Evolutionary conservation across 202 grass and related monocot genomes (phyloP).

Genomic region (Eragrostis tef): DNA sequence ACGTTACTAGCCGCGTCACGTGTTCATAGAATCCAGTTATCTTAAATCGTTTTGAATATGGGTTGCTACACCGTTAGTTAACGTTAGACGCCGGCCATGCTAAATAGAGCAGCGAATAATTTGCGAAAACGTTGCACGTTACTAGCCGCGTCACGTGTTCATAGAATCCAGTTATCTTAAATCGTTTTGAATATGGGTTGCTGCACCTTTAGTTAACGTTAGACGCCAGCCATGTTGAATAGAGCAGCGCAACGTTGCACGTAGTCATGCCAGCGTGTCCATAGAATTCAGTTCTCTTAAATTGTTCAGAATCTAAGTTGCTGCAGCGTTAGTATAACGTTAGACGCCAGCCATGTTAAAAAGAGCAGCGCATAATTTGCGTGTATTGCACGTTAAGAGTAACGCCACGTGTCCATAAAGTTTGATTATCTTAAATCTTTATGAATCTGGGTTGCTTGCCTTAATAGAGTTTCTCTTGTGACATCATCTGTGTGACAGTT

Average conservation of each 20-base stretch:
- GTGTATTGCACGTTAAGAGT: not conserved
- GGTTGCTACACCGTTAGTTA: no score
- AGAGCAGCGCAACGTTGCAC: not conserved
- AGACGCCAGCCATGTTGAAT: not conserved
- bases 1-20: no score
- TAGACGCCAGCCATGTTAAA: no score
- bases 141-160: no score
- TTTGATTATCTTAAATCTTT: constrained; percentile 22
- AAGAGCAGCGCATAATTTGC: not conserved
- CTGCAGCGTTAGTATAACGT: not conserved
- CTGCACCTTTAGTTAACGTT: not conserved
- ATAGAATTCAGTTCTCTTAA: constrained; percentile 20
- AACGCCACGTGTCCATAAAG: not conserved
- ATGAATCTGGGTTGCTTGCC: constrained; percentile 6
- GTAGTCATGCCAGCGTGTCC: not conserved
- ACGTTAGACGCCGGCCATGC: no score
- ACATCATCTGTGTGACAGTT: constrained; percentile 58
- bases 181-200: no score
- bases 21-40: no score
- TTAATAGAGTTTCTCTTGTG: constrained; percentile 31
- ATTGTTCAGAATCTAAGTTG: constrained; percentile 8
- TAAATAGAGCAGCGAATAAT: no score
- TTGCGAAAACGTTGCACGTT: no score
- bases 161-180: no score
- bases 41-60: no score